These are phyloP conservation scores for Mollisiaceae sp. DNA, from an alignment of 2,329 filamentous ascomycete species.

Conservation along the genomic window DNA sequence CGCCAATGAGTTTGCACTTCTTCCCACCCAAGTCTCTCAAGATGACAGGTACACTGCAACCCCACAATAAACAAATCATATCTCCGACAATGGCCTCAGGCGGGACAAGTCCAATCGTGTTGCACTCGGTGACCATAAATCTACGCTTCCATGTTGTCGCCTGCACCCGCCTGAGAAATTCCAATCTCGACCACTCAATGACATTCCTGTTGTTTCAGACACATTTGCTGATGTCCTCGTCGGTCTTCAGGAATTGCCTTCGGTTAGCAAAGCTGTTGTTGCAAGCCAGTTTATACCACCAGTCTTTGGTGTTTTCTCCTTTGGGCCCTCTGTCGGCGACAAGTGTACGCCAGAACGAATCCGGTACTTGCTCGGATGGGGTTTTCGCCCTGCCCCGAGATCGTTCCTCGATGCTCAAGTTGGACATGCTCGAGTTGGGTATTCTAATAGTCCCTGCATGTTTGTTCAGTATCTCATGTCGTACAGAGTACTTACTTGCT, in stretches of 20 bases:
- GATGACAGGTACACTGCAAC: slow-evolving; percentile 6
- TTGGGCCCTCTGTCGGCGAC: neutral
- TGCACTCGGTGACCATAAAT: neutral
- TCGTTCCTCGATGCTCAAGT: neutral
- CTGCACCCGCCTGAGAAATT: slow-evolving; percentile 3
- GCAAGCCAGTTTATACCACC: neutral
- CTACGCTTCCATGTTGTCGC: neutral
- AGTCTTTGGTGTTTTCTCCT: neutral
- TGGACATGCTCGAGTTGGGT: neutral
- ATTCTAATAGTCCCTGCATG: neutral
- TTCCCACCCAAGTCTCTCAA: neutral
- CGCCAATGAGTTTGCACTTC: neutral
- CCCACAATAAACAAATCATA: slow-evolving; percentile 4
- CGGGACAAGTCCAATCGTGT: neutral
- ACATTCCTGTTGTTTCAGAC: neutral
- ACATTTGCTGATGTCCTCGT: neutral
- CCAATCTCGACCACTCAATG: neutral
- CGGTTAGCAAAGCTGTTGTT: neutral
- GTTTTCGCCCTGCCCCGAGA: neutral
- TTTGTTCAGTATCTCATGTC: neutral
- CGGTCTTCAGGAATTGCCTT: neutral
- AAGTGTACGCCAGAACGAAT: neutral
- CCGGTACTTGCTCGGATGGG: neutral
- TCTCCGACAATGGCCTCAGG: slow-evolving; percentile 3
- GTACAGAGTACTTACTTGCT: neutral